Evolutionary conservation across 106 monocot species (phyloP).

Genomic region (Phalaenopsis equestris): DNA sequence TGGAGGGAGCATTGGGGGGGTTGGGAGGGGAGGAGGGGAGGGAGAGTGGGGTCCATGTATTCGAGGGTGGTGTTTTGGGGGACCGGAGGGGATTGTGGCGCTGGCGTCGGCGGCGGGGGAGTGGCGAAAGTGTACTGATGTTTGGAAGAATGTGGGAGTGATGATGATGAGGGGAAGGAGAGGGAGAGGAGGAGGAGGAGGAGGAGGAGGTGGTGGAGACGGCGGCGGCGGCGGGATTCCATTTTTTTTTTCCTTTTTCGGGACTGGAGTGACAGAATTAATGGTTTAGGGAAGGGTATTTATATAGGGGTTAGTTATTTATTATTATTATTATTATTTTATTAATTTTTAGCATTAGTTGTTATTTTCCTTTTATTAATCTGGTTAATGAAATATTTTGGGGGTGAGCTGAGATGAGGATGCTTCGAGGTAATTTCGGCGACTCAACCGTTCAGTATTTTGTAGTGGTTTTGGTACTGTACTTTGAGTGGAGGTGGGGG

Average conservation of each 20-base stretch:
- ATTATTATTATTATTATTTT: too few relatives aligned
- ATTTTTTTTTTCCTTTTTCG: neutral
- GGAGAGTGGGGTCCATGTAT: constrained; percentile 41
- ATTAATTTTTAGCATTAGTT: too few relatives aligned
- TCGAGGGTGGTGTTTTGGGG: constrained; percentile 10
- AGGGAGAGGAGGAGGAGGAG: neutral
- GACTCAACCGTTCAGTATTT: neutral
- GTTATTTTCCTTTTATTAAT: too few relatives aligned
- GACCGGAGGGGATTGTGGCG: neutral
- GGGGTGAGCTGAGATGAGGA: neutral
- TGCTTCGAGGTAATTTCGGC: neutral
- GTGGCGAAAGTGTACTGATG: neutral
- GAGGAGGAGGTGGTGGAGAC: neutral
- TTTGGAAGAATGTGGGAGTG: neutral
- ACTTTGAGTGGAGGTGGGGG: neutral
- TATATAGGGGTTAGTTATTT: neutral
- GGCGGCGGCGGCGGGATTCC: neutral
- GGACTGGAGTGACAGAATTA: neutral
- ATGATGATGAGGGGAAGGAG: neutral
- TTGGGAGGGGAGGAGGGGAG: constrained; percentile 22
- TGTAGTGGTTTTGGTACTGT: neutral
- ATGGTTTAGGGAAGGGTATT: neutral
- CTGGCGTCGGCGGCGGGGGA: neutral
- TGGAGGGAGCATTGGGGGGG: constrained; percentile 30
- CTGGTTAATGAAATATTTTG: constrained; percentile 1